Base-by-base conservation (phyloP, 176 grass and related monocot genomes). In the Bolboschoenus planiculmis region DNA sequence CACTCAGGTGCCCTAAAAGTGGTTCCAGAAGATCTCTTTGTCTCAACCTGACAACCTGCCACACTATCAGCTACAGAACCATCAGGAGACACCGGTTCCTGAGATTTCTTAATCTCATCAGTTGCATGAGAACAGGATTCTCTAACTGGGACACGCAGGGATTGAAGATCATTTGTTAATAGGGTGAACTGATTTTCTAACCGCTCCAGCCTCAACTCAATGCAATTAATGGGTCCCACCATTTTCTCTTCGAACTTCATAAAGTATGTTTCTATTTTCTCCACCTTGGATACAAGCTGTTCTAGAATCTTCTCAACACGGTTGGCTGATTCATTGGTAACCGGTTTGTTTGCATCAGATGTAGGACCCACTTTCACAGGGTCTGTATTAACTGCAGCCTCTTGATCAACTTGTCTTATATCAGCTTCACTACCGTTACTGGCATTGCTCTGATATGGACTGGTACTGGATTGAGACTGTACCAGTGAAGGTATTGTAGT, bases 191-290 rank as follows among this genome's bases (percentile, higher is more conserved):
- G 70, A 13, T 66, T 85, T 74, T 80, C n/a, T 74, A 84, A 57
- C 59, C 65, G 80, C 70, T 70, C 31, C 24, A 79, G 54, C 55
- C 63, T 88, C 62, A n/a, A 85, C 71, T 36, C 91, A 83, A 39
- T 84, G 84, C 26, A 84, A 72, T 44, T 42, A 16, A 93, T 88
- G 53, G 96, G 96, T 42, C 88, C 86, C 81, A 89, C 73, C 88
- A 99, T 90, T 56, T 75, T 89, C 18, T 88, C 86, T 51, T 95
- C 93, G 78, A 99, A 95, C 79, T 85, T 90, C 36, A 83, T 93
- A 71, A 83, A 96, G 50, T 87, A 93, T 73, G 67, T 78, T 88
- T 99, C 97, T 63, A 99, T 85, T 83, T 92, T 93, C 40, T 85
- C 91, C 24, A 91, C 78, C 76, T 95, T 96, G 15, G 68, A 93